phyloP scores from a whole-genome alignment of 352 stramenopile genomes.

The Pythium rhizo-oryzae region DNA sequence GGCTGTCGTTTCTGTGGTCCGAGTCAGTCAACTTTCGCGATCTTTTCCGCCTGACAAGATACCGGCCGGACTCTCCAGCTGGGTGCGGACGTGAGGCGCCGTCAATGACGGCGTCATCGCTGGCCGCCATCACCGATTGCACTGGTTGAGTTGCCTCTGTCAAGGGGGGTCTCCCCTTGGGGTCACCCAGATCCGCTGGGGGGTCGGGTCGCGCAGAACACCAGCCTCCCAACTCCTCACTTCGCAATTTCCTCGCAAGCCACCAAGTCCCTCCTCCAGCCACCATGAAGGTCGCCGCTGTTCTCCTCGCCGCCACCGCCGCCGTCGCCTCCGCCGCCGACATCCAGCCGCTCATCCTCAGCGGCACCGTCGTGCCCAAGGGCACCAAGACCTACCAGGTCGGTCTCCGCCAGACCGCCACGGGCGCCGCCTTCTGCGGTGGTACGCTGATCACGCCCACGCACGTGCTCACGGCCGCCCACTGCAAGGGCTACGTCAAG shows the following conservation, averaged over 20 bases:
- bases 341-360: slow-evolving; percentile 45
- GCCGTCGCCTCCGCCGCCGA: slow-evolving; percentile 2
- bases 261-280: neutral
- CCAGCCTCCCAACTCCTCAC: neutral
- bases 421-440: slow-evolving; percentile 29
- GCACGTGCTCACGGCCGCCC: slow-evolving; percentile 25
- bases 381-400: slow-evolving; percentile 56
- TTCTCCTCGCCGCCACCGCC: neutral
- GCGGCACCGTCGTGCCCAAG: slow-evolving; percentile 39
- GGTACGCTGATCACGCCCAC: slow-evolving; percentile 32
- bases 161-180: too few relatives aligned
- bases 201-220: too few relatives aligned
- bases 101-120: too few relatives aligned
- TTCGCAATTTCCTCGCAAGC: neutral
- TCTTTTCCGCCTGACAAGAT: too few relatives aligned
- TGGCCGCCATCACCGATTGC: too few relatives aligned
- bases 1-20: too few relatives aligned
- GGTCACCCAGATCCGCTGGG: too few relatives aligned
- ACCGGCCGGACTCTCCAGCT: too few relatives aligned
- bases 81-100: too few relatives aligned
- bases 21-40: too few relatives aligned
- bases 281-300: slow-evolving; percentile 2
- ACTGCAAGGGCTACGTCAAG: slow-evolving; percentile 43
- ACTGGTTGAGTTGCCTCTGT: too few relatives aligned
- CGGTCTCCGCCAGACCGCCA: slow-evolving; percentile 38